Base-by-base conservation (phyloP, 148 eudicot genomes). In the Drosera capensis region DNA sequence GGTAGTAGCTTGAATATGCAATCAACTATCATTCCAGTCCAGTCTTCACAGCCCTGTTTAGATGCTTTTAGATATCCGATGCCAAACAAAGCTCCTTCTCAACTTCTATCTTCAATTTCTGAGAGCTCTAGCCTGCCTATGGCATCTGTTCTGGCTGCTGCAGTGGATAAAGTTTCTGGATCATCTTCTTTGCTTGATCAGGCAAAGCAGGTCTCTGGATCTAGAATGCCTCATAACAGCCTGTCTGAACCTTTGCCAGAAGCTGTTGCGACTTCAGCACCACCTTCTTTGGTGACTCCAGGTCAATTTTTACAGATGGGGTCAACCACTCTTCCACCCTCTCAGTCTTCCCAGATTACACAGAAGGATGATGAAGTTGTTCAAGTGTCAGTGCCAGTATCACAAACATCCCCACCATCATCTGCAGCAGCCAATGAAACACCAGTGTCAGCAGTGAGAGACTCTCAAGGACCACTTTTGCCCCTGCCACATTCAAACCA, bases 221-320 rank as follows among this genome's bases (percentile, higher is more conserved):
- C 65, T 22, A 22, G 54, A 7, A 50, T 54, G 49, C 63, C 68
- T 20, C 58, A 43, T 43, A 71, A 48, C 45, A 62, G 43, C 60
- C 38, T 53, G 25, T 46, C 71, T 36, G 75, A 71, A 61, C 39
- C 70, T 15, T 28, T 43, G 36, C 25, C 68, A 28, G 52, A 55
- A 38, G 49, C 47, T 54, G 63, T 49, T 23, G 70, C 59, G 23
- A 31, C 65, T 1, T 71, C 77, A 25, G 50, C 31, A 51, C 40
- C 66, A 25, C 70, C 70, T 51, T 60, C 55, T 7, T 51, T 75
- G 62, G 70, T 67, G 62, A 75, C 76, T 60, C 71, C 73, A 60
- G 80, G 68, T 25, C 71, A 75, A 53, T 62, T 71, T 68, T 57
- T 68, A 46, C 73, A 64, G 66, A 54, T 73, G 62, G 81, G 71